These are phyloP conservation scores for Ramaria rubella DNA, from an alignment of 768 basidiomycete species.

Conservation along the genomic window DNA sequence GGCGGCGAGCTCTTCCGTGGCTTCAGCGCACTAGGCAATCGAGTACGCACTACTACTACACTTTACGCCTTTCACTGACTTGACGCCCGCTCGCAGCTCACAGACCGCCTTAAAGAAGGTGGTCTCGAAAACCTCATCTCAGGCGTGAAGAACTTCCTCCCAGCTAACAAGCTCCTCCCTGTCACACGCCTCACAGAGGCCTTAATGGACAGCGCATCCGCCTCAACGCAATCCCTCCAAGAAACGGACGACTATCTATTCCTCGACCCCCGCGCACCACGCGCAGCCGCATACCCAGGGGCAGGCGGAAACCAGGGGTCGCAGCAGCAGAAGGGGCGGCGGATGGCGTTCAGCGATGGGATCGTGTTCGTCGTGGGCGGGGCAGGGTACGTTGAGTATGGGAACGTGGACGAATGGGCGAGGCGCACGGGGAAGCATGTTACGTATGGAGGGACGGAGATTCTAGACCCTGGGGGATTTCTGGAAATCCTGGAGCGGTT, in stretches of 20 bases:
- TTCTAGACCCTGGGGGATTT: slow-evolving; percentile 84
- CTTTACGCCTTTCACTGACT: neutral
- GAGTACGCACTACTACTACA: slow-evolving; percentile 40
- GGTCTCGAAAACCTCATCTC: slow-evolving; percentile 96
- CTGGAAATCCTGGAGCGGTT: slow-evolving; percentile 62
- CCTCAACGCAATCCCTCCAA: slow-evolving; percentile 88
- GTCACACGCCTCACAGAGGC: slow-evolving; percentile 92
- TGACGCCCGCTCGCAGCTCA: slow-evolving; percentile 49
- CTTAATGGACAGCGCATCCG: slow-evolving; percentile 93
- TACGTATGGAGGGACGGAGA: slow-evolving; percentile 94
- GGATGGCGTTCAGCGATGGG: slow-evolving; percentile 81
- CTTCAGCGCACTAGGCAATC: slow-evolving; percentile 86
- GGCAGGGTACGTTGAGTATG: slow-evolving; percentile 95
- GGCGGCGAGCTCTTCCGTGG: slow-evolving; percentile 90
- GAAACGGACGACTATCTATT: slow-evolving; percentile 95
- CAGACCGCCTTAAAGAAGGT: slow-evolving; percentile 88
- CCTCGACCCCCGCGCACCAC: slow-evolving; percentile 84
- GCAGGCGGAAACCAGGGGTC: slow-evolving; percentile 23
- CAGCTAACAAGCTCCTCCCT: slow-evolving; percentile 87
- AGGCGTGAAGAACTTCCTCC: slow-evolving; percentile 96
- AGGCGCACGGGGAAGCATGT: slow-evolving; percentile 73
- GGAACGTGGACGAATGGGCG: slow-evolving; percentile 94
- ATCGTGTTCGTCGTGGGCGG: slow-evolving; percentile 95
- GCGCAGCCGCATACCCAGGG: slow-evolving; percentile 36
- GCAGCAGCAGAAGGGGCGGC: slow-evolving; percentile 34